Conservation (phyloP, 352 stramenopile genomes). For the Aphanomyces astaci region DNA sequence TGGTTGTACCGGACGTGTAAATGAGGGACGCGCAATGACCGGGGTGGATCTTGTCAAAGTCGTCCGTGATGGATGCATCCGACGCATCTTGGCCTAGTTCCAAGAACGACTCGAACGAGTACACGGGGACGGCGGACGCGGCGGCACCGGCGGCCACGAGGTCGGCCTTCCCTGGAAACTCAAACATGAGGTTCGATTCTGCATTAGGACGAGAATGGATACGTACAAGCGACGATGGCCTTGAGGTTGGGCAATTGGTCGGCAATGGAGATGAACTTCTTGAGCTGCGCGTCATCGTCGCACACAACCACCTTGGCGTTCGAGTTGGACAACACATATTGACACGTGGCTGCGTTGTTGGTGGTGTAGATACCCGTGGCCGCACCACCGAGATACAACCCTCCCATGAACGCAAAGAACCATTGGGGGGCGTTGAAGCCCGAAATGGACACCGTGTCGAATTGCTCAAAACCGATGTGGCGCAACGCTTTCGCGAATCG, state of each 20-base stretch:
- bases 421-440: conserved; percentile 42
- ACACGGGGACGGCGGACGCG: neutral
- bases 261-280: conserved; percentile 32
- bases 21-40: conserved; percentile 78
- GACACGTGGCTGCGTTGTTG: conserved; percentile 29
- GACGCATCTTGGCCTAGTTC: neutral
- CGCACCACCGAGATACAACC: conserved; percentile 34
- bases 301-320: conserved; percentile 29
- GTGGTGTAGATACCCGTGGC: conserved; percentile 41
- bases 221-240: conserved; percentile 30
- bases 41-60: conserved; percentile 19
- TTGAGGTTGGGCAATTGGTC: conserved; percentile 36
- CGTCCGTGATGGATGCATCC: neutral
- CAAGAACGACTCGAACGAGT: conserved; percentile 2
- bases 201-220: conserved; percentile 33
- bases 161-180: conserved; percentile 30
- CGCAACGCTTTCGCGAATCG: conserved; percentile 35
- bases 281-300: conserved; percentile 28
- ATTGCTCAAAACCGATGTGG: conserved; percentile 29
- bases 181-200: conserved; percentile 28
- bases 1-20: conserved; percentile 85
- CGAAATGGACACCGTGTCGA: conserved; percentile 35
- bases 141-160: conserved; percentile 25
- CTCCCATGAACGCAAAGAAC: conserved; percentile 33
- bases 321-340: conserved; percentile 33